Base-by-base conservation (phyloP, 768 basidiomycete species). In the Pleurotus giganteus region DNA sequence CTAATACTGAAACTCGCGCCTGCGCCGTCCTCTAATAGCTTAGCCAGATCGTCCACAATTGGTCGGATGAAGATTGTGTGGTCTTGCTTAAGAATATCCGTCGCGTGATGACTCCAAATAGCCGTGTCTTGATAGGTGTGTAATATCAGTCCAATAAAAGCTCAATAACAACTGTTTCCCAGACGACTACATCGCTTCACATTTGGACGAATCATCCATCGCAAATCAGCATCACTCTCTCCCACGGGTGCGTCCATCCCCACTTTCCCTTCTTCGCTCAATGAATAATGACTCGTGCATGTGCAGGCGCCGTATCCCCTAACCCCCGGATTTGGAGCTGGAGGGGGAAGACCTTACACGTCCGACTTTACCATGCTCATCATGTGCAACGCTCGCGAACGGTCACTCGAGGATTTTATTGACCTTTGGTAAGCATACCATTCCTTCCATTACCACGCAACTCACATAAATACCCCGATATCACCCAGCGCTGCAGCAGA, bases 71-170 rank as follows among this genome's bases (percentile, higher is more conserved):
- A 1, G 68, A 72, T 24, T 68, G 65, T 36, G 31, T 65, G 17
- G 57, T 37, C 2, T 71, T 74, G 45, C 52, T 74, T 31, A 61
- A 57, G 26, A 69, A 66, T 44, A 49, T 74, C 2, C 57, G 60
- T 6, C 59, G 47, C 13, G 68, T 64, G 4, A 65, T 74, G 67
- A 55, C 23, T 8, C 62, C 68, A 0, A 29, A 60, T n/a, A 69
- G 68, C 53, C 62, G 65, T 4, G 19, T 74, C 34, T 51, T 74
- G 11, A 67, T 74, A 13, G 67, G 71, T 72, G 28, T 21, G 70
- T 61, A 13, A 43, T 17, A 7, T 24, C 23, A 43, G 7, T 17
- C 6, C 9, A 17, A 7, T 43, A 17, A 5, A 6, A 6, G 6
- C 42, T 43, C n/a, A 6, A 43, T 17, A 6, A n/a, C 42, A 9